Evolutionary conservation across 1,139 yeast genomes (phyloP), one percentile per base, ranked within the genome.

Genomic region (Geotrichum histeridarum): DNA sequence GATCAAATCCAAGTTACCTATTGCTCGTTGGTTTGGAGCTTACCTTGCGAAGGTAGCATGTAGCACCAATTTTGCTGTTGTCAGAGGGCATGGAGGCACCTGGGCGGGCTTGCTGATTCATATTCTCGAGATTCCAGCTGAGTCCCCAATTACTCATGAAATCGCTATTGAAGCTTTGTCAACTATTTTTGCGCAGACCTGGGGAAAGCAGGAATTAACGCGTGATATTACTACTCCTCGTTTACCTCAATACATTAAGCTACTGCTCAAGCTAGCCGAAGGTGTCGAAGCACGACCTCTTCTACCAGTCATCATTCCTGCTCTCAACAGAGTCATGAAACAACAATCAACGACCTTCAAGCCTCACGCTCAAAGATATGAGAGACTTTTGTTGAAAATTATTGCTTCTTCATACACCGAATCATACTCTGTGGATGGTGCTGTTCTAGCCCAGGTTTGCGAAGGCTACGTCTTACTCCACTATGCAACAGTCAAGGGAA

Each of bases 211-310:
- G 1, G 83, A 91, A 0, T 74, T 91, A 50, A 84, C 95, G 1
- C 79, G 98, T 67, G 96, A 90, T 64, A 75, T 86, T 7, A 77
- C 90, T 57, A 87, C 95, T 1, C 95, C 97, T 3, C 83, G 83
- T 60, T 73, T 91, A 53, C 82, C 89, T 11, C 73, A 76, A 2
- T 80, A 86, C 44, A 79, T 87, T 54, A 74, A 80, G 18, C 70
- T 79, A 6, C 75, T 84, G 60, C 66, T 87, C 54, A 66, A 64
- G 2, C 62, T 74, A 46, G 61, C 72, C 11, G 67, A 69, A 38
- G 64, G 62, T 42, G 51, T 38, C 27, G 15, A 12, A 5, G 44
- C 42, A 11, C 39, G 48, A 4, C 36, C 48, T 33, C 69, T 73
- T 55, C 65, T 82, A 27, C 62, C 61, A 41, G 65, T 76, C 32